Evolutionary conservation across 2,329 filamentous ascomycete species (phyloP).

Genomic region (Fusarium sterilihyphosum): DNA sequence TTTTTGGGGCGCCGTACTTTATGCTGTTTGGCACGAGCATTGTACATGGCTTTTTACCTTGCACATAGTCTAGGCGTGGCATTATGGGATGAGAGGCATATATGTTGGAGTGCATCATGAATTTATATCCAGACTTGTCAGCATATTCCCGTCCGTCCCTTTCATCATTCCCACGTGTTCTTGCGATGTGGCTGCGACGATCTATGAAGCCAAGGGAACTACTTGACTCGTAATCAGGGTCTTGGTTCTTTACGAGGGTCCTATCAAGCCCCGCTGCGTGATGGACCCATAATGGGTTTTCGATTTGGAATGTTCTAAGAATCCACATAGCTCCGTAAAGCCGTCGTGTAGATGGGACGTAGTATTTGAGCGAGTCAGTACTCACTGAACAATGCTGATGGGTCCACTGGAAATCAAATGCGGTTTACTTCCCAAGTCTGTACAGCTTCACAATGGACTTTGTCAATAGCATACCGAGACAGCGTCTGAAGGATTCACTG

Average conservation of each 20-base stretch:
- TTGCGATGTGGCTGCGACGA: background rate
- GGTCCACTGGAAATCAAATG: background rate
- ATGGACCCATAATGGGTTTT: background rate
- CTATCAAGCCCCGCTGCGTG: background rate
- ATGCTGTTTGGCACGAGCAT: slow-evolving; percentile 9
- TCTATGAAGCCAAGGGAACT: background rate
- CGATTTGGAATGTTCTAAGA: background rate
- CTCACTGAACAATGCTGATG: background rate
- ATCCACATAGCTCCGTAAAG: background rate
- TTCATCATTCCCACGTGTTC: background rate
- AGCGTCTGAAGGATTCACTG: background rate
- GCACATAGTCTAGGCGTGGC: slow-evolving; percentile 20
- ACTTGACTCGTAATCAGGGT: background rate
- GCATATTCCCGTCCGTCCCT: background rate
- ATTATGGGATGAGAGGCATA: slow-evolving; percentile 18
- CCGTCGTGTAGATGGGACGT: background rate
- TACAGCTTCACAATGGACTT: background rate
- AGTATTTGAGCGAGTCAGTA: background rate
- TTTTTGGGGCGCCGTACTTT: background rate
- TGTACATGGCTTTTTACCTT: slow-evolving; percentile 23
- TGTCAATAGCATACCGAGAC: background rate
- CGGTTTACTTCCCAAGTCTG: background rate
- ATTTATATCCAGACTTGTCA: slow-evolving; percentile 33
- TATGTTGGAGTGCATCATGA: slow-evolving; percentile 27
- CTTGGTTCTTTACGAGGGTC: background rate